These are phyloP conservation scores for Neotropicomus parvogracilis DNA, from an alignment of 1,284 basidiomycete genomes.

Conservation along the genomic window DNA sequence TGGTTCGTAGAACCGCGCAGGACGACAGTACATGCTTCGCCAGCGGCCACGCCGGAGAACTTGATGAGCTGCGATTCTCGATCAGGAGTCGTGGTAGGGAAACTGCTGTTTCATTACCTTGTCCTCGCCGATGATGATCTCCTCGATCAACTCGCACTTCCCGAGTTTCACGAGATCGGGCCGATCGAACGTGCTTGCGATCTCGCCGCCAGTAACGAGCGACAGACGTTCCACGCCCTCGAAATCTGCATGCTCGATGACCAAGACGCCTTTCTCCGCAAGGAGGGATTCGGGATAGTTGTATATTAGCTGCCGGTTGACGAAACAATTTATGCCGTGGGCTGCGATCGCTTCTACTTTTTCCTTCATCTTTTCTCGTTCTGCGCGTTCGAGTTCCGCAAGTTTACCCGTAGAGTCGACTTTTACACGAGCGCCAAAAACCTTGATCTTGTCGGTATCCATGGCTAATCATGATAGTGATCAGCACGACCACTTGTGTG, in stretches of 20 bases:
- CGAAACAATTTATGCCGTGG: constrained; percentile 97
- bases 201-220: constrained; percentile 97
- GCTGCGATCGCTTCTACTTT: constrained; percentile 95
- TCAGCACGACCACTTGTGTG: not conserved
- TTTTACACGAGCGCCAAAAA: constrained; percentile 95
- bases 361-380: constrained; percentile 98
- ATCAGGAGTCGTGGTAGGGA: not conserved
- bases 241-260: constrained; percentile 98
- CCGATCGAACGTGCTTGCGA: constrained; percentile 92
- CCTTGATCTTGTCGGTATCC: constrained; percentile 99
- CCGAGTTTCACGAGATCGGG: constrained; percentile 95
- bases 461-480: constrained; percentile 60
- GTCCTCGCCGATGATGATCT: constrained; percentile 99
- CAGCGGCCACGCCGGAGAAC: constrained; percentile 97
- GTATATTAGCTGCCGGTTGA: constrained; percentile 98
- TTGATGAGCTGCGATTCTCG: constrained; percentile 77
- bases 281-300: constrained; percentile 97
- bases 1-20: constrained; percentile 95
- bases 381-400: constrained; percentile 95
- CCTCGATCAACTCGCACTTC: constrained; percentile 92
- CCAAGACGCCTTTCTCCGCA: constrained; percentile 91
- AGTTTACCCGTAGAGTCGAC: constrained; percentile 96
- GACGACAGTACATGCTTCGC: constrained; percentile 98
- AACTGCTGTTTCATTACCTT: constrained; percentile 54
- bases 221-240: constrained; percentile 97